Percentiles rank a stretch among this genome's conserved stretches.
These are phyloP conservation scores for Colletotrichum coccodes DNA, from an alignment of 2,329 filamentous ascomycete species.

Conservation along the genomic window DNA sequence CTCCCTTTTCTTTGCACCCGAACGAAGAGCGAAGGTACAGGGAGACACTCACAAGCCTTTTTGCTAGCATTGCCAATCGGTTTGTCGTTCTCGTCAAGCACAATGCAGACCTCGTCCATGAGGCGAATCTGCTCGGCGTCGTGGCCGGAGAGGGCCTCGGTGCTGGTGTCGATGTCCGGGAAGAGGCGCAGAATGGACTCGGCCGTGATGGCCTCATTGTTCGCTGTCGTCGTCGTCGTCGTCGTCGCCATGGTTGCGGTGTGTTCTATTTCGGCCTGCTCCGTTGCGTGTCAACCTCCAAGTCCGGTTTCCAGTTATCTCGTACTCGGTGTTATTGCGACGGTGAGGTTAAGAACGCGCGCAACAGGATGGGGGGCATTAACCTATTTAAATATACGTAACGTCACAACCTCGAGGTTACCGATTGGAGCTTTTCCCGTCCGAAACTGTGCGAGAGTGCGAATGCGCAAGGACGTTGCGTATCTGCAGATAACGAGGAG, in stretches of 20 bases:
- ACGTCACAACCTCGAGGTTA: not conserved
- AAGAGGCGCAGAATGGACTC: constrained; percentile 89
- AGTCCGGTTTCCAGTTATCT: too few species aligned
- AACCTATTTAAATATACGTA: not conserved
- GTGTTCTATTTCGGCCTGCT: not conserved
- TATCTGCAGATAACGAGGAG: not conserved
- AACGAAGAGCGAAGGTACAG: too few species aligned
- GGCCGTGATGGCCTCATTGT: constrained; percentile 77
- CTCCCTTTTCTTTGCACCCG: not conserved
- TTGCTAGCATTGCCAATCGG: constrained; percentile 98
- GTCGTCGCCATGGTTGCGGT: constrained; percentile 43
- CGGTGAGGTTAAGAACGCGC: not conserved
- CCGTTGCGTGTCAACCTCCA: not conserved
- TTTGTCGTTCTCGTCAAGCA: constrained; percentile 89
- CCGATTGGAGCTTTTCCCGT: constrained; percentile 9
- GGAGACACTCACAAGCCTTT: constrained; percentile 82
- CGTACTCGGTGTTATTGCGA: not conserved
- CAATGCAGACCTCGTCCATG: constrained; percentile 99
- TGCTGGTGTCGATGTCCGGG: constrained; percentile 80
- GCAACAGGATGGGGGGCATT: not conserved
- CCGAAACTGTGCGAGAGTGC: constrained; percentile 6
- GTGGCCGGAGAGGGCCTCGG: constrained; percentile 85
- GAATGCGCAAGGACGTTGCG: not conserved
- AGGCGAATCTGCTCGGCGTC: constrained; percentile 97
- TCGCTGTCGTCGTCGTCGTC: constrained; percentile 54